Evolutionary conservation across 2,329 filamentous ascomycete species (phyloP).

Genomic region (Colletotrichum tropicale): DNA sequence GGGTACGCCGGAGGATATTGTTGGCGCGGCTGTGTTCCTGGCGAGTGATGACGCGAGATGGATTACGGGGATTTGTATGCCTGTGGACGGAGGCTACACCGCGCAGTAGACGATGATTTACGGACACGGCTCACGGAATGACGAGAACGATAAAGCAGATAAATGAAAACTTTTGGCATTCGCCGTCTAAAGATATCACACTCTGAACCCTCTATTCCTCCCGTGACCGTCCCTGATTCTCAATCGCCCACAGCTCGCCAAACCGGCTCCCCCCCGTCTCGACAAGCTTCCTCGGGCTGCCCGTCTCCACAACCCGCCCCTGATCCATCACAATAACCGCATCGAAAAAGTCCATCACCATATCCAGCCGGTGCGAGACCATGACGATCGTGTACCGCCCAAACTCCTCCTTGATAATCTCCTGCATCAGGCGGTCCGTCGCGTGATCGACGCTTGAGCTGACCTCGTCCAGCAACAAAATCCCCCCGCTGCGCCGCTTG

Average conservation of each 20-base stretch:
- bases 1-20: not conserved
- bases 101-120: not conserved
- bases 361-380: slow-evolving; percentile 50
- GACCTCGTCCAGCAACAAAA: slow-evolving; percentile 48
- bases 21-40: not conserved
- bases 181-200: accelerated
- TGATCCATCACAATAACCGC: slow-evolving; percentile 54
- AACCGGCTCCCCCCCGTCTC: slow-evolving; percentile 30
- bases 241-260: slow-evolving; percentile 33
- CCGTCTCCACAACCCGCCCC: slow-evolving; percentile 44
- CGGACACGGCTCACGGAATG: not conserved
- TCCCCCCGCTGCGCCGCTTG: slow-evolving; percentile 22
- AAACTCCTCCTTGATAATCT: slow-evolving; percentile 44
- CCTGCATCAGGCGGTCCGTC: slow-evolving; percentile 46
- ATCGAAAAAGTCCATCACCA: slow-evolving; percentile 56
- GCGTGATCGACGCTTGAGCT: slow-evolving; percentile 45
- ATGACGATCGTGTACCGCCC: slow-evolving; percentile 56
- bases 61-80: not conserved
- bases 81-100: not conserved
- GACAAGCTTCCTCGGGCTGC: slow-evolving; percentile 15
- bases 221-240: slow-evolving; percentile 4
- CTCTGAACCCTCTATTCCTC: not conserved
- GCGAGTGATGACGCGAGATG: not conserved
- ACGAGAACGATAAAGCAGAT: not conserved
- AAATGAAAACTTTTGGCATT: accelerated